Conservation (phyloP, 257 asterid species). For the Ehretia macrophylla region DNA sequence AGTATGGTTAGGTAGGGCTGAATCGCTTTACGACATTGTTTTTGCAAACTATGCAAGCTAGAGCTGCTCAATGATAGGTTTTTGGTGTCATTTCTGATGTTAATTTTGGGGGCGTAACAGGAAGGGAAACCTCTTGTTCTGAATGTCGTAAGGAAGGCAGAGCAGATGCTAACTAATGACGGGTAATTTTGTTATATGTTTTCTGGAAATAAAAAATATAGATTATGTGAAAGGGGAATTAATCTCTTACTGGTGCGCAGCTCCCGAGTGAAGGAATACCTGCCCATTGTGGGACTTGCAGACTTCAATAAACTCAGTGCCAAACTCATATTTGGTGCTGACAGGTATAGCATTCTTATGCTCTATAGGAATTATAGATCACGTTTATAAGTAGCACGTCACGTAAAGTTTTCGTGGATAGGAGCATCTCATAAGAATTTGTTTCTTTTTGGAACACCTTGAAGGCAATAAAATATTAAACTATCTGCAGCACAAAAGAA, state of each 20-base stretch:
- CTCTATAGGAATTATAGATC: not conserved
- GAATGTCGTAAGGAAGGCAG: slow-evolving; percentile 90
- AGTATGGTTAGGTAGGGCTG: no score
- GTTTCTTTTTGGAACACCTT: no score
- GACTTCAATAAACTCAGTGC: slow-evolving; percentile 92
- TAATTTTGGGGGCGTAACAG: slow-evolving; percentile 32
- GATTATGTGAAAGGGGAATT: slow-evolving; percentile 11
- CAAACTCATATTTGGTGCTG: slow-evolving; percentile 86
- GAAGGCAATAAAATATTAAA: no score
- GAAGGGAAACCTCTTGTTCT: slow-evolving; percentile 97
- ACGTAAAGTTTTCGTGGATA: not conserved
- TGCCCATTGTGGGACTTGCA: slow-evolving; percentile 82
- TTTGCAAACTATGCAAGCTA: not conserved
- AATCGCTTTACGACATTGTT: no score
- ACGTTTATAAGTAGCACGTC: not conserved
- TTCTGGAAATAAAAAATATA: slow-evolving; percentile 2
- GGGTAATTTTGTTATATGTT: slow-evolving; percentile 32
- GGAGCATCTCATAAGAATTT: no score
- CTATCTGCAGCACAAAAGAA: no score
- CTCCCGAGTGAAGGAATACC: slow-evolving; percentile 86
- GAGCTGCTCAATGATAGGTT: not conserved
- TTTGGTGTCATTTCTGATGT: not conserved
- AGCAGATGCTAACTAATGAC: slow-evolving; percentile 71
- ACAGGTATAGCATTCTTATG: slow-evolving; percentile 44
- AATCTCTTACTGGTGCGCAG: slow-evolving; percentile 36